Evolutionary conservation across 1,284 basidiomycete species (phyloP), one percentile per base, ranked within the genome.

Genomic region (Apiotrichum domesticum): DNA sequence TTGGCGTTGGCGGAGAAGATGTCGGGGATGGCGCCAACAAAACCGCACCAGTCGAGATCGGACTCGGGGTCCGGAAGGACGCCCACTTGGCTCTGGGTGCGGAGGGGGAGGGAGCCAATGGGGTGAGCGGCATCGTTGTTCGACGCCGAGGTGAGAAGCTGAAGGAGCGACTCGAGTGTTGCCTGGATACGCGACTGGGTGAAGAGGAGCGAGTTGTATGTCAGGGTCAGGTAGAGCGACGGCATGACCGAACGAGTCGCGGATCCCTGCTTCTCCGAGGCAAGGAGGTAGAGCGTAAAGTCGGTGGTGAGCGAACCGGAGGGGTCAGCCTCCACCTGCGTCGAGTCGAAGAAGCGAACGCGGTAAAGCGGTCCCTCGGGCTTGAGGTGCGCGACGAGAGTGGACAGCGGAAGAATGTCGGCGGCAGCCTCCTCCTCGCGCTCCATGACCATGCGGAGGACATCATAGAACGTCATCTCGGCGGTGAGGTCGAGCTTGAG

Each of bases 131-230:
- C 59, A 82, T 76, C 48, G 85, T 86, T 67, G 70, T 79, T 78
- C 50, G 85, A 81, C 1, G 90, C 86, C 55, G 86, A 88, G 49
- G 74, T 70, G 14, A 98, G 79, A 21, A 98, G 80, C 35, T 84
- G 81, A 1, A 87, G 85, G 34, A 99, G 84, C 68, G 98, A 96
- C 54, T 92, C 90, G 29, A 96, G 80, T 51, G 96, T 85, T 64
- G 80, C 83, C 5, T 83, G 78, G 47, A 97, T 90, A 15, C 96
- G 83, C 3, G 82, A 74, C 13, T 86, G 81, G 1, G 89, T 89
- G 78, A 98, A 98, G 37, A 98, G 81, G 29, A 98, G 82, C 34
- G 95, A 94, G 80, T 98, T 98, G 83, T 97, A 98, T 35, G 92
- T 80, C 54, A 98, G 61, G 43, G 89, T 85, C 42, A 98, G 83